Percentiles rank a stretch among this genome's conserved stretches.
phyloP scores from a whole-genome alignment of 169 alveolate genomes.

The Theileria luwenshuni region DNA sequence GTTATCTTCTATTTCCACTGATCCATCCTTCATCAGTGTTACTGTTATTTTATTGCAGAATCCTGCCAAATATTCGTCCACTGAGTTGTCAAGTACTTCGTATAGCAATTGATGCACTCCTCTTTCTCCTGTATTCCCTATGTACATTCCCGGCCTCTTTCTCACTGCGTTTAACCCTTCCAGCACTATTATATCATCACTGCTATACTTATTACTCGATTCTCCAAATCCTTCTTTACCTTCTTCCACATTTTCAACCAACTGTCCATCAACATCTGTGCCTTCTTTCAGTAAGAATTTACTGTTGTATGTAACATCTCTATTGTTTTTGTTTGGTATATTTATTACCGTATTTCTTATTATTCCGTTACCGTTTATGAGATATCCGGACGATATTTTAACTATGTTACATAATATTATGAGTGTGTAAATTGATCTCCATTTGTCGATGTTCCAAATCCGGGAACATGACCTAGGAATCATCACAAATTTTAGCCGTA shows the following conservation, averaged over 20 bases:
- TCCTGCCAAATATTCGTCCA: slow-evolving; percentile 79
- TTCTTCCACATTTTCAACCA: not conserved
- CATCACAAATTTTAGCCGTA: not conserved
- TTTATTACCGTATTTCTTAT: slow-evolving; percentile 14
- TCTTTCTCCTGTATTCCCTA: slow-evolving; percentile 77
- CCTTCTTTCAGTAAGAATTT: not conserved
- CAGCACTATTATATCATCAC: slow-evolving; percentile 77
- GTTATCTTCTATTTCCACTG: slow-evolving; percentile 71
- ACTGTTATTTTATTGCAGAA: slow-evolving; percentile 72
- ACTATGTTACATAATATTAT: slow-evolving; percentile 18
- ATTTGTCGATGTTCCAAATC: slow-evolving; percentile 15
- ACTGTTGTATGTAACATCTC: not conserved
- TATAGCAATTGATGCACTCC: slow-evolving; percentile 82
- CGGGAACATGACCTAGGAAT: not conserved
- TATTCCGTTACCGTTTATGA: slow-evolving; percentile 13
- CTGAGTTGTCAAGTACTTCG: slow-evolving; percentile 82
- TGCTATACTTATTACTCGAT: slow-evolving; percentile 50
- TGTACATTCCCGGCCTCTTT: slow-evolving; percentile 85
- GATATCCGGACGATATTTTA: slow-evolving; percentile 14
- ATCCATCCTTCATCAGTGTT: slow-evolving; percentile 70
- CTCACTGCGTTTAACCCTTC: slow-evolving; percentile 85
- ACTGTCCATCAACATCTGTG: not conserved
- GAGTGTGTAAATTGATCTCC: slow-evolving; percentile 3
- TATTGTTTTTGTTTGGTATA: not conserved
- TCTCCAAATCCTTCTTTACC: not conserved